phyloP scores from a whole-genome alignment of 2,329 filamentous ascomycete genomes.

The Neoascochyta sp. region DNA sequence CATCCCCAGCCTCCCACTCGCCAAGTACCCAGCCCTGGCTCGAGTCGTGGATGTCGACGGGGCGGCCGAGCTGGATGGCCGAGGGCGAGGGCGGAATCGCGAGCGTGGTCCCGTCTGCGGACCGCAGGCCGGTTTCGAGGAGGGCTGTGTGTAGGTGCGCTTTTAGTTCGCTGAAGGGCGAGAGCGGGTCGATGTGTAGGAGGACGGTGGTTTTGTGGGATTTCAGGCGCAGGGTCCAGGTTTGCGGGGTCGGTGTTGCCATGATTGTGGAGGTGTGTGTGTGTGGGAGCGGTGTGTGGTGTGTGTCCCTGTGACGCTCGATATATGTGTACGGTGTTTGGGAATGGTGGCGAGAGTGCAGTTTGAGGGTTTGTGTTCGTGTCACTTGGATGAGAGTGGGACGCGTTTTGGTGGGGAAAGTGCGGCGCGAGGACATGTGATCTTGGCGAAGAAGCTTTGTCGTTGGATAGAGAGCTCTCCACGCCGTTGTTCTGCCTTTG shows the following conservation, averaged over 20 bases:
- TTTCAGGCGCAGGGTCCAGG: constrained; percentile 48
- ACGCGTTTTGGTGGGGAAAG: constrained; percentile 5
- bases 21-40: constrained; percentile 39
- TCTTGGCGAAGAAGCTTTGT: constrained; percentile 19
- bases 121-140: constrained; percentile 35
- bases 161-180: constrained; percentile 42
- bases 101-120: constrained; percentile 32
- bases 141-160: constrained; percentile 42
- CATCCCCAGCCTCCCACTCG: constrained; percentile 32
- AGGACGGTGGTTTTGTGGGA: constrained; percentile 45
- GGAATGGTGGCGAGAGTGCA: neutral
- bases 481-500: too few species aligned
- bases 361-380: neutral
- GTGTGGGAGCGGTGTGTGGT: constrained; percentile 1
- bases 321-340: neutral
- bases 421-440: constrained; percentile 7
- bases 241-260: constrained; percentile 22
- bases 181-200: constrained; percentile 45
- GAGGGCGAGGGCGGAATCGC: constrained; percentile 39
- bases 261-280: constrained; percentile 8
- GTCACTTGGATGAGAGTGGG: constrained; percentile 1
- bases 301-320: neutral
- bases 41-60: constrained; percentile 41
- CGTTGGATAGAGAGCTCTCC: too few species aligned
- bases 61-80: constrained; percentile 42